Evolutionary conservation across 257 asterid genomes (phyloP).

Genomic region (Nemophila menziesii): DNA sequence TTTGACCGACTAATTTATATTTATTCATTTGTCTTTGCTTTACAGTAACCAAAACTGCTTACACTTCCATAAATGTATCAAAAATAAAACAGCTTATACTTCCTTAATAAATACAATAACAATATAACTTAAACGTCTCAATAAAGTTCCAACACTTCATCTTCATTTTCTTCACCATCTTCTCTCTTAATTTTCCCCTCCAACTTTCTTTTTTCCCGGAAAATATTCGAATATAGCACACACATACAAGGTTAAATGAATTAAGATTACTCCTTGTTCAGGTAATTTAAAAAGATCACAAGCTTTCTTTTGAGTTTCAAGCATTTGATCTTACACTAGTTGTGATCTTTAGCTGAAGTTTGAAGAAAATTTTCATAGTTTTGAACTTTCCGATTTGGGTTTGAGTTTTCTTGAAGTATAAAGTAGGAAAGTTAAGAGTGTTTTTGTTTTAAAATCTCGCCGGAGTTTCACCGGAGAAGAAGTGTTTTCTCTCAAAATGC

Average conservation of each 20-base stretch:
- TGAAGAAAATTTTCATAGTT: background rate
- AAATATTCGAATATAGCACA: background rate
- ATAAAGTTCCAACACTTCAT: background rate
- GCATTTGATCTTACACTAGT: too few relatives aligned
- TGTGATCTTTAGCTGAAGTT: background rate
- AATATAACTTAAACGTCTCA: conserved; percentile 2
- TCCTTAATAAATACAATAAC: too few relatives aligned
- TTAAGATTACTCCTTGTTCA: too few relatives aligned
- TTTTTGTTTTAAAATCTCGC: too few relatives aligned
- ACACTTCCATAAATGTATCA: too few relatives aligned
- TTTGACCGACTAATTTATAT: too few relatives aligned
- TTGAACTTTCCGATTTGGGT: too few relatives aligned
- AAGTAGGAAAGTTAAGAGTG: too few relatives aligned
- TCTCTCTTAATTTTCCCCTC: background rate
- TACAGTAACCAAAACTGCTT: background rate
- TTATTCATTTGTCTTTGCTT: conserved; percentile 1
- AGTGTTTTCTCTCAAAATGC: conserved; percentile 27
- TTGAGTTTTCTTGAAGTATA: too few relatives aligned
- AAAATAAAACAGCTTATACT: too few relatives aligned
- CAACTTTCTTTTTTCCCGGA: background rate
- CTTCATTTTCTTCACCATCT: background rate
- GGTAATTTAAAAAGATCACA: too few relatives aligned
- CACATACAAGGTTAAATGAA: background rate
- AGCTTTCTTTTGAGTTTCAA: background rate
- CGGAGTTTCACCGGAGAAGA: conserved; percentile 3